These are phyloP conservation scores for Fibroporia radiculosa DNA, from an alignment of 768 basidiomycete species.

Conservation along the genomic window DNA sequence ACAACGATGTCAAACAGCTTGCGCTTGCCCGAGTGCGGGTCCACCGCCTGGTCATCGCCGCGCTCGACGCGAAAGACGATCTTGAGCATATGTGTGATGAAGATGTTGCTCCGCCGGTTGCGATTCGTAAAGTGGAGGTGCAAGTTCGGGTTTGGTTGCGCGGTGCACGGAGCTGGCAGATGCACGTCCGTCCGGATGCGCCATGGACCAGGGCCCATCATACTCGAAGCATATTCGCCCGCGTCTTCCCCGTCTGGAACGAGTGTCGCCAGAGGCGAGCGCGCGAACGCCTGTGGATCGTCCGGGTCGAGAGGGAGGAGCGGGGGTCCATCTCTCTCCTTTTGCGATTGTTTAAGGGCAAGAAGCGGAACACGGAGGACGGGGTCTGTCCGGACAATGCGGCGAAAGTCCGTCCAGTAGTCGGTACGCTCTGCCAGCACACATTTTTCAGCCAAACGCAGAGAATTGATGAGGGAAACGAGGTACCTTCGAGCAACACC, in stretches of 20 bases:
- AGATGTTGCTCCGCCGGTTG: constrained; percentile 68
- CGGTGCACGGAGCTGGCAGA: constrained; percentile 55
- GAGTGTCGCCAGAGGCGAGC: constrained; percentile 59
- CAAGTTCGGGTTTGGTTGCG: no score
- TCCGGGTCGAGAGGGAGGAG: constrained; percentile 78
- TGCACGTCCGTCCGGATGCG: constrained; percentile 59
- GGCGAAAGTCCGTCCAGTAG: constrained; percentile 65
- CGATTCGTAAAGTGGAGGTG: constrained; percentile 72
- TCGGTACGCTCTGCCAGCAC: constrained; percentile 66
- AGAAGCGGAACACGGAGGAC: constrained; percentile 54
- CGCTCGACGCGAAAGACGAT: constrained; percentile 77
- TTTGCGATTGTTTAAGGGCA: constrained; percentile 48
- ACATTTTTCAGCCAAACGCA: neutral
- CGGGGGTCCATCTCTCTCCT: constrained; percentile 42
- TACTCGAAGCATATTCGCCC: constrained; percentile 47
- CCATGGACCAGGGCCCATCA: constrained; percentile 88
- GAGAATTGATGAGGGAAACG: neutral
- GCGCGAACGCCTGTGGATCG: constrained; percentile 48
- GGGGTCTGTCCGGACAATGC: constrained; percentile 64
- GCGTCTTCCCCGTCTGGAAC: constrained; percentile 40
- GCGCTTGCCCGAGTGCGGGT: constrained; percentile 59
- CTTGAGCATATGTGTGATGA: constrained; percentile 71
- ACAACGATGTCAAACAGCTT: constrained; percentile 86
- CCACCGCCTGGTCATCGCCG: constrained; percentile 59
- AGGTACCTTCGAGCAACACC: constrained; percentile 71